Percentiles rank a stretch among this genome's conserved stretches.
phyloP scores from a whole-genome alignment of 305 asterid genomes.

The Fraxinus angustifolia region DNA sequence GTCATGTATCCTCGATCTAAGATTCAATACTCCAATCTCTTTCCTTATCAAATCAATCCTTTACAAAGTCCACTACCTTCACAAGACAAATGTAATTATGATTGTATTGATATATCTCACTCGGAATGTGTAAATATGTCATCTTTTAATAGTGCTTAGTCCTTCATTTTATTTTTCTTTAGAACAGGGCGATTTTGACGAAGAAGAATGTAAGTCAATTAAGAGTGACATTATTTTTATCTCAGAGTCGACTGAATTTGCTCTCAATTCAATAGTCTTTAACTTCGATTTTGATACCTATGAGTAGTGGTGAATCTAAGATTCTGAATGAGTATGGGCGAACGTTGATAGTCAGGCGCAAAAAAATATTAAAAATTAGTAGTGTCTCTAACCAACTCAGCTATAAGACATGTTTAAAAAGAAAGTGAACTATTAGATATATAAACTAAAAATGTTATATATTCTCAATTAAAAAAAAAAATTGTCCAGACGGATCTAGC shows the following conservation, averaged over 20 bases:
- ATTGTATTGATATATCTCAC: not conserved
- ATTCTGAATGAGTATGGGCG: too few relatives aligned
- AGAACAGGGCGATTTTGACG: not conserved
- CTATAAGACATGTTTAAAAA: too few relatives aligned
- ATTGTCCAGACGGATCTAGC: too few relatives aligned
- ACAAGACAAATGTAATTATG: not conserved
- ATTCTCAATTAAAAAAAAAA: too few relatives aligned
- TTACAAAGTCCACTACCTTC: conserved; percentile 2
- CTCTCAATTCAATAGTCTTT: not conserved
- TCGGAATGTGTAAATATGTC: not conserved
- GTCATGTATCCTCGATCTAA: not conserved
- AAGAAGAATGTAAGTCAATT: not conserved
- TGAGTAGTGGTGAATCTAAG: not conserved
- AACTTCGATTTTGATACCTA: not conserved
- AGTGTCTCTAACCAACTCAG: too few relatives aligned
- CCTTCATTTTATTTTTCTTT: not conserved
- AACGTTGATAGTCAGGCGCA: too few relatives aligned
- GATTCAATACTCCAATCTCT: not conserved
- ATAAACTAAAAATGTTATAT: too few relatives aligned
- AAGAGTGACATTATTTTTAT: not conserved
- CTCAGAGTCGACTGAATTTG: not conserved
- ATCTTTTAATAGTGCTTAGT: not conserved
- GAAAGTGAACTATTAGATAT: too few relatives aligned
- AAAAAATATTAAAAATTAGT: too few relatives aligned
- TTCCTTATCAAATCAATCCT: not conserved